Base-by-base conservation (phyloP, 1,139 yeast genomes). In the Yamadazyma aaseri region DNA sequence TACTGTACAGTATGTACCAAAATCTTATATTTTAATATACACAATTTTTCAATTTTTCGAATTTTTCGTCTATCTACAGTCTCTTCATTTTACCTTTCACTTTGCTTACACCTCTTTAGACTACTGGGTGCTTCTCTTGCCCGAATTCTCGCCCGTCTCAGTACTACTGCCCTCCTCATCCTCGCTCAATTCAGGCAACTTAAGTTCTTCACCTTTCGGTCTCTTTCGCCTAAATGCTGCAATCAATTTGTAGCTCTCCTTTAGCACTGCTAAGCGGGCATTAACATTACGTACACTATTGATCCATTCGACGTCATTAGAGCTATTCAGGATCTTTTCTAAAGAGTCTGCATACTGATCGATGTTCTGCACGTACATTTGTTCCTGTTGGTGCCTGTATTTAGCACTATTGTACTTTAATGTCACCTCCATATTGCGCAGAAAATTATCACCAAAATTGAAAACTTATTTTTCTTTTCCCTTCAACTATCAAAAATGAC, bases 171-270 rank as follows among this genome's bases (percentile, higher is more conserved):
- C 52, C 3, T 47, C 57, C 6, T 54, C 56, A 16, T 44, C 50
- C 14, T 32, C 35, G 14, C 31, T 28, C n/a, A 34, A 20, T 16
- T 16, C 15, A 22, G 12, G 22, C 31, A 12, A 15, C 16, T 16
- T 12, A 2, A 13, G 12, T n/a, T 3, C 20, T n/a, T 12, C 36
- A 2, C 17, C 29, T 24, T 38, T 42, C 3, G 37, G 28, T 28
- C 46, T 51, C 28, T 43, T 40, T 36, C 47, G 53, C 35, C 59
- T 56, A 29, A 56, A 40, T 9, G 43, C 29, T 31, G 53, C 62
- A 8, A 63, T 50, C 2, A 63, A 40, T 30, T 49, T 51, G 38
- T 58, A 62, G 1, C 56, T 49, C 32, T 64, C 69, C 34, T 56
- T 54, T 28, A 65, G 46, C 17, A 61, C 49, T 37, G 53, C 56